Evolutionary conservation across 768 basidiomycete genomes (phyloP).

Genomic region (Phaeolepiota aurea): DNA sequence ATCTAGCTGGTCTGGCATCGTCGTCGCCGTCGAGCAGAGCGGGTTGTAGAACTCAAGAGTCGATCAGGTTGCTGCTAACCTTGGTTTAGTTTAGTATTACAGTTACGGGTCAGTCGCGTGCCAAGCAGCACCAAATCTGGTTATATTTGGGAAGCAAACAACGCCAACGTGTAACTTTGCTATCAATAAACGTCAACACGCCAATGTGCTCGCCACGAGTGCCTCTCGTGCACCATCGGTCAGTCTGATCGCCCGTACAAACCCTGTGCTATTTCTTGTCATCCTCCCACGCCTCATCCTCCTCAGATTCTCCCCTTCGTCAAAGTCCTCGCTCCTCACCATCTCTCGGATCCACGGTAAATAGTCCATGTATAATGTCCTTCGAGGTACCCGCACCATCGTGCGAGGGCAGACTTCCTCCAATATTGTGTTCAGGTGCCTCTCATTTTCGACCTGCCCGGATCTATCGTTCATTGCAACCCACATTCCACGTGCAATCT

Average conservation of each 20-base stretch:
- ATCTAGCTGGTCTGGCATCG: neutral
- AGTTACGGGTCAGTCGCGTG: slow-evolving; percentile 21
- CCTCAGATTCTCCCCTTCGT: slow-evolving; percentile 22
- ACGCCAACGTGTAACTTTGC: slow-evolving; percentile 17
- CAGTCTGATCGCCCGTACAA: slow-evolving; percentile 35
- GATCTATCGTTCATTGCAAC: slow-evolving; percentile 18
- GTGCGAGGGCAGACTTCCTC: slow-evolving; percentile 35
- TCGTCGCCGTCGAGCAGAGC: neutral
- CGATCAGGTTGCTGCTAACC: too few relatives aligned
- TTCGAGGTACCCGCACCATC: slow-evolving; percentile 32
- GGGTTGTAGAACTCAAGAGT: too few relatives aligned
- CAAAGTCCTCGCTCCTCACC: slow-evolving; percentile 54
- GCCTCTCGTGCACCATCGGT: slow-evolving; percentile 24
- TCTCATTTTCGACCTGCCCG: slow-evolving; percentile 22
- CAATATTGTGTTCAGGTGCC: slow-evolving; percentile 31
- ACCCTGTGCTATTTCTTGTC: slow-evolving; percentile 53
- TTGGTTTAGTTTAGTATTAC: too few relatives aligned
- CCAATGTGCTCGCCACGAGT: slow-evolving; percentile 18
- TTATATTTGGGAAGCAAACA: slow-evolving; percentile 27
- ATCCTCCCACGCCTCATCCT: slow-evolving; percentile 25
- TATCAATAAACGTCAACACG: slow-evolving; percentile 10
- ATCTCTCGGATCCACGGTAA: slow-evolving; percentile 60
- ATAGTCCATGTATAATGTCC: slow-evolving; percentile 56
- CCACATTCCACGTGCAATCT: slow-evolving; percentile 36
- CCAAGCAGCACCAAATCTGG: slow-evolving; percentile 24